Evolutionary conservation across 768 basidiomycete genomes (phyloP), one percentile per base, ranked within the genome.

Genomic region (Hygrocybe punicea): DNA sequence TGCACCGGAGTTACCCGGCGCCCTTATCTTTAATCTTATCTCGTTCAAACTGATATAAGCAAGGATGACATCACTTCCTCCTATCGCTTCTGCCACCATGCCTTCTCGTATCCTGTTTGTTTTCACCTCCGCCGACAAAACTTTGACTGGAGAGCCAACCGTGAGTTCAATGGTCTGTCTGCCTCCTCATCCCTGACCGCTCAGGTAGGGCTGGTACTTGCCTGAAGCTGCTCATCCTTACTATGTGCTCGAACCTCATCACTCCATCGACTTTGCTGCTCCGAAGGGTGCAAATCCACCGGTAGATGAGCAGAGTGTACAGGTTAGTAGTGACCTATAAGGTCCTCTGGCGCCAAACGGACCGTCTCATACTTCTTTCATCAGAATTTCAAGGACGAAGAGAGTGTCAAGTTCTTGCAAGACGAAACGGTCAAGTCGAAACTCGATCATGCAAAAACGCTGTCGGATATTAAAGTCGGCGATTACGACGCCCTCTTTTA

Each of bases 401-500:
- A 80, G 51, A 71, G 76, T 57, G 67, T 75, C 40, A 78, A 80
- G 48, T 91, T 91, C 76, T 69, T 87, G 49, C 67, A 74, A 0
- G 87, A 91, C 63, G 67, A 72, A 8, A 72, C 71, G 4, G 82
- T 83, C 44, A 76, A 79, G 60, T 62, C 69, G 14, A 83, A 86
- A 62, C 65, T 88, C 29, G 76, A 75, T 7, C 72, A 72, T 34
- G 81, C 87, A 3, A 83, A 85, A 72, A 82, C 78, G 69, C 73
- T 92, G 46, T 70, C 77, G 0, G 82, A 85, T 1, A 79, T 92
- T 61, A 76, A 79, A 47, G 71, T 70, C 4, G 68, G 76, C 29
- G 83, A 87, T 62, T 92, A 89, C 65, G 84, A 80, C 52, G 90
- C 84, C 13, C 73, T 93, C 55, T 91, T 87, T 71, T 89, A 89